phyloP scores from a whole-genome alignment of 495 filamentous ascomycete species.

The Xylaria acuta region DNA sequence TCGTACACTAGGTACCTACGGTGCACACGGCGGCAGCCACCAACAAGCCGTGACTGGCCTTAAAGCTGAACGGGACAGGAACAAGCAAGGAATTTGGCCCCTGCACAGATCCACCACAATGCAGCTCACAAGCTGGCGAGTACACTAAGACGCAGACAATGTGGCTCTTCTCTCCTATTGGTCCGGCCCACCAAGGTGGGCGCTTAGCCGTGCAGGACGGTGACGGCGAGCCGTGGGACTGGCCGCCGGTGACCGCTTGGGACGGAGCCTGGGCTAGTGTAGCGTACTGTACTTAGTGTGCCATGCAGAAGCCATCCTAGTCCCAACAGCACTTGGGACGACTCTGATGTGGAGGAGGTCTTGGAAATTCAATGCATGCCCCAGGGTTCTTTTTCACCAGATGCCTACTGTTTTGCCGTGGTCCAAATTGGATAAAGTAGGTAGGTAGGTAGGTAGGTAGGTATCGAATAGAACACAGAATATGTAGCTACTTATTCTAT shows the following conservation, averaged over 20 bases:
- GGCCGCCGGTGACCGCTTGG: constrained; percentile 7
- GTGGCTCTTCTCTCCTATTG: constrained; percentile 20
- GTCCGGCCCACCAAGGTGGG: neutral
- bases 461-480: no score
- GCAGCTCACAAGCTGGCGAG: constrained; percentile 13
- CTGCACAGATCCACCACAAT: constrained; percentile 12
- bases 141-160: constrained; percentile 18
- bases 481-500: neutral
- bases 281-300: no score
- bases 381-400: neutral
- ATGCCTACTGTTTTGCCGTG: neutral
- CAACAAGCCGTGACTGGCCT: neutral
- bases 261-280: constrained; percentile 16
- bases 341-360: neutral
- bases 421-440: no score
- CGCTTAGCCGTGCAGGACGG: constrained; percentile 21
- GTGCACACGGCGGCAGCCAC: no score
- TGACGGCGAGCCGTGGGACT: constrained; percentile 19
- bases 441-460: no score
- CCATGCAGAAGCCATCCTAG: neutral
- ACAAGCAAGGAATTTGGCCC: constrained; percentile 11
- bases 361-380: neutral
- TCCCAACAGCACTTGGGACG: neutral
- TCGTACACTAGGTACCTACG: no score
- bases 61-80: constrained; percentile 15